These are phyloP conservation scores for Sarcomyxa edulis DNA, from an alignment of 768 basidiomycete genomes.

Conservation along the genomic window DNA sequence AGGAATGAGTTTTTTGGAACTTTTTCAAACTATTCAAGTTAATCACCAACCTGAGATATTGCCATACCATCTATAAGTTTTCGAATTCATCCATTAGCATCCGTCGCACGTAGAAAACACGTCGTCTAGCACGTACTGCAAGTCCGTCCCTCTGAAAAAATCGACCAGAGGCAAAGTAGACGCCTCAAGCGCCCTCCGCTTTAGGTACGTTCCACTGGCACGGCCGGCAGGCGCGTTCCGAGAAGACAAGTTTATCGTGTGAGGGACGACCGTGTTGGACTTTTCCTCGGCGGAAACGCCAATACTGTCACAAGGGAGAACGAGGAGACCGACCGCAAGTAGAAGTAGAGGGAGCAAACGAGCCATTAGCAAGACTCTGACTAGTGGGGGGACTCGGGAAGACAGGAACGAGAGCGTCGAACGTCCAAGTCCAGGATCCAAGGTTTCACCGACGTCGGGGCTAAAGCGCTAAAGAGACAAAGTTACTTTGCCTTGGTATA, in stretches of 20 bases:
- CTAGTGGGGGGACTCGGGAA: too few species aligned
- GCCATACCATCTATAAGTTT: slow-evolving; percentile 40
- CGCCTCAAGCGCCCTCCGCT: slow-evolving; percentile 32
- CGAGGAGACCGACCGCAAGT: slow-evolving; percentile 29
- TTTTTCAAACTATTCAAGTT: slow-evolving; percentile 3
- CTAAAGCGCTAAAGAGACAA: too few species aligned
- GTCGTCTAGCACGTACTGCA: slow-evolving; percentile 35
- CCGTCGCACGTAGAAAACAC: too few species aligned
- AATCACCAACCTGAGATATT: slow-evolving; percentile 35
- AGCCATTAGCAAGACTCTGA: slow-evolving; percentile 56
- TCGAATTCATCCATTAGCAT: slow-evolving; percentile 1
- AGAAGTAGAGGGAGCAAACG: slow-evolving; percentile 44
- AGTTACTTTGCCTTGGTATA: too few species aligned
- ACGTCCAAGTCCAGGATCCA: slow-evolving; percentile 57
- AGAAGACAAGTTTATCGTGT: slow-evolving; percentile 26
- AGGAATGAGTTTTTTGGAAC: not conserved
- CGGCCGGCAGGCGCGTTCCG: too few species aligned
- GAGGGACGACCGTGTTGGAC: slow-evolving; percentile 17
- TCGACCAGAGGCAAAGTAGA: slow-evolving; percentile 39
- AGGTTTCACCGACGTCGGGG: slow-evolving; percentile 58
- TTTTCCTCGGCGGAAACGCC: slow-evolving; percentile 5
- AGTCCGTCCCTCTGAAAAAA: slow-evolving; percentile 52
- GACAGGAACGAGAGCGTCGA: too few species aligned
- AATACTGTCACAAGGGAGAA: not conserved
- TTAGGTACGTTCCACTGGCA: too few species aligned